Conservation (phyloP, 129 eudicot species). For the Silybum marianum region DNA sequence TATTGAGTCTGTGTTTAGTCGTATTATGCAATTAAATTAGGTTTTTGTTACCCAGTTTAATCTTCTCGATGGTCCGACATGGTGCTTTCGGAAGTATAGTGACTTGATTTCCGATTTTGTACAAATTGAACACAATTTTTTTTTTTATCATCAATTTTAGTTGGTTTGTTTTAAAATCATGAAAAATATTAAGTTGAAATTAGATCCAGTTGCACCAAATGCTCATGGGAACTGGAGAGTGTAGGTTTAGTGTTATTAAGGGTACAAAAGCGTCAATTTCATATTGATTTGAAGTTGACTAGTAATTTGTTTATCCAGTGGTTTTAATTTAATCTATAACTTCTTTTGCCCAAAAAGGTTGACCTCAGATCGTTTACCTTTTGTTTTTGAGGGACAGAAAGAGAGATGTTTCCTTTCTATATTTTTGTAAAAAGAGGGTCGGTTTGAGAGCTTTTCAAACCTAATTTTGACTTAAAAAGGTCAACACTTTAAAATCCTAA, state of each 20-base stretch:
- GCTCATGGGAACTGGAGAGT: neutral
- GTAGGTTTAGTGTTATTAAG: neutral
- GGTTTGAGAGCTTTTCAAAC: neutral
- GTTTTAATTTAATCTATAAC: neutral
- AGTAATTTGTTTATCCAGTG: neutral
- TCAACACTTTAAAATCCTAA: slow-evolving; percentile 11
- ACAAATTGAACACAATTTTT: neutral
- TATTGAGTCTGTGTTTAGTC: neutral
- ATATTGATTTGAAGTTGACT: slow-evolving; percentile 22
- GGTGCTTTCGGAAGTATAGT: slow-evolving; percentile 12
- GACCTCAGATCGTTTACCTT: neutral
- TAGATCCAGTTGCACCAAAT: neutral
- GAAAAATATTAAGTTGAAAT: neutral
- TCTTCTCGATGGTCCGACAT: neutral
- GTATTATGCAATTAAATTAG: slow-evolving; percentile 13
- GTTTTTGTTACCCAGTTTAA: neutral
- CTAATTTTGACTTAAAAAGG: slow-evolving; percentile 24
- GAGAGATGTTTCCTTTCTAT: slow-evolving; percentile 6
- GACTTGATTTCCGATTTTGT: neutral
- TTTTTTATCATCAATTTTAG: neutral
- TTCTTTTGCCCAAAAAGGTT: neutral
- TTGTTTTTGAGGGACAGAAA: neutral
- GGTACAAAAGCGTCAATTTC: slow-evolving; percentile 4
- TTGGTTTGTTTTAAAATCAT: neutral
- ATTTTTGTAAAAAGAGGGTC: neutral